These are phyloP conservation scores for Coemansia sp. DNA, from an alignment of 192 early-diverging fungal genomes.

Conservation along the genomic window DNA sequence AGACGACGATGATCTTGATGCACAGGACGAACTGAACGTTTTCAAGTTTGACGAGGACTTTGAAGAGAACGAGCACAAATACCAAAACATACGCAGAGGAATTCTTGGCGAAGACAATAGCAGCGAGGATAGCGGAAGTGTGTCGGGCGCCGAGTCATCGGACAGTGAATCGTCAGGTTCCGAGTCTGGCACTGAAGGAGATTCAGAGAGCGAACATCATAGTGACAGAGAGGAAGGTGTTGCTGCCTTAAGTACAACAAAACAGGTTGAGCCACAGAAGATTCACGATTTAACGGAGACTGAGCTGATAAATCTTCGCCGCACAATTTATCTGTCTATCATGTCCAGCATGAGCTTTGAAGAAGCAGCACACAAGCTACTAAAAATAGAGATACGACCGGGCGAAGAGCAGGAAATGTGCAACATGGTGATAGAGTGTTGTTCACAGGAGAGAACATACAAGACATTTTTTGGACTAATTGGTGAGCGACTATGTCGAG, in stretches of 20 bases:
- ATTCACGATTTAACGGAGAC: conserved; percentile 89
- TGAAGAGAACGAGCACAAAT: conserved; percentile 79
- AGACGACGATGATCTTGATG: conserved; percentile 81
- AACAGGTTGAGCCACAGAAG: conserved; percentile 40
- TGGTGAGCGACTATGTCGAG: conserved; percentile 88
- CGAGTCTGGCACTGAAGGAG: conserved; percentile 47
- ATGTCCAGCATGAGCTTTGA: conserved; percentile 95
- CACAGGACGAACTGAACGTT: conserved; percentile 78
- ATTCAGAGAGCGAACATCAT: conserved; percentile 47
- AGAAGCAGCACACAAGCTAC: conserved; percentile 92
- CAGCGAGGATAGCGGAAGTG: conserved; percentile 14
- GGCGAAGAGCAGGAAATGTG: conserved; percentile 89
- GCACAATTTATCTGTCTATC: conserved; percentile 93
- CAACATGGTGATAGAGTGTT: conserved; percentile 98
- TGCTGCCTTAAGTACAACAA: neutral
- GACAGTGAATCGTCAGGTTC: conserved; percentile 24
- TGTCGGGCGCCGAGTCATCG: conserved; percentile 40
- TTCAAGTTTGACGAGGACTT: conserved; percentile 83
- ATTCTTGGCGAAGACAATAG: conserved; percentile 79
- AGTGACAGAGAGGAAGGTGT: conserved; percentile 19
- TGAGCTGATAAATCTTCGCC: conserved; percentile 79
- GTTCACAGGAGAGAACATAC: conserved; percentile 92
- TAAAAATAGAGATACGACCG: conserved; percentile 78
- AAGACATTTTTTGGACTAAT: conserved; percentile 90
- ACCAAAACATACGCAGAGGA: conserved; percentile 74